phyloP scores from a whole-genome alignment of 768 basidiomycete species.

The Mycena crocata region DNA sequence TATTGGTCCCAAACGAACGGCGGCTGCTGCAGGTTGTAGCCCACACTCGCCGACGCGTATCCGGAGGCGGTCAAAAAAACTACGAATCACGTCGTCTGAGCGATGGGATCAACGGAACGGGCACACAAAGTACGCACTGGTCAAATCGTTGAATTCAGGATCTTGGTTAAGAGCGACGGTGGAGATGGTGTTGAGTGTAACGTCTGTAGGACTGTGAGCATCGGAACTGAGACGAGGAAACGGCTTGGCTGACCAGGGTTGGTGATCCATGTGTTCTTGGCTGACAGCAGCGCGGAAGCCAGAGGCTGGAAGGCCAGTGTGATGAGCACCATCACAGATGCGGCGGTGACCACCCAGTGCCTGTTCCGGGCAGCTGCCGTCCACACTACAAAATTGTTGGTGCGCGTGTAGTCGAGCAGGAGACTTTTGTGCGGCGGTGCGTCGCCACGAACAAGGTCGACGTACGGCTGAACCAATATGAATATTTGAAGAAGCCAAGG shows the following conservation, averaged over 20 bases:
- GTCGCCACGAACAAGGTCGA: slow-evolving; percentile 67
- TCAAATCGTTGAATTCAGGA: slow-evolving; percentile 58
- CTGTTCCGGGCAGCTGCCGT: slow-evolving; percentile 56
- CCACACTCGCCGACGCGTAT: slow-evolving; percentile 61
- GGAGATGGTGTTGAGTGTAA: slow-evolving; percentile 49
- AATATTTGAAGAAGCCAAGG: background rate
- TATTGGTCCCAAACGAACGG: slow-evolving; percentile 59
- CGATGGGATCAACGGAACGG: background rate
- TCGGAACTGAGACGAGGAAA: background rate
- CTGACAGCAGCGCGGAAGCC: slow-evolving; percentile 60
- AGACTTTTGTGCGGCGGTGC: slow-evolving; percentile 64
- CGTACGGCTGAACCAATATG: slow-evolving; percentile 56
- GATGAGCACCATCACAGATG: slow-evolving; percentile 61
- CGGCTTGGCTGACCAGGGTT: slow-evolving; percentile 50
- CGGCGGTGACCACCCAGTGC: slow-evolving; percentile 63
- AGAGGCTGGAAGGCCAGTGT: slow-evolving; percentile 63
- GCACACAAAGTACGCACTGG: slow-evolving; percentile 44
- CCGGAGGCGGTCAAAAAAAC: slow-evolving; percentile 67
- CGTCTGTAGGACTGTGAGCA: slow-evolving; percentile 41
- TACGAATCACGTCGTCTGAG: slow-evolving; percentile 34
- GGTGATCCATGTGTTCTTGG: slow-evolving; percentile 57
- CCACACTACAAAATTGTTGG: slow-evolving; percentile 65
- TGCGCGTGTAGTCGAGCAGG: slow-evolving; percentile 65
- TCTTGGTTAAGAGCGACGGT: slow-evolving; percentile 60
- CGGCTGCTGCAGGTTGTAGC: slow-evolving; percentile 58